Conservation (phyloP, 1,284 basidiomycete genomes). For the Trametes polyzona region DNA sequence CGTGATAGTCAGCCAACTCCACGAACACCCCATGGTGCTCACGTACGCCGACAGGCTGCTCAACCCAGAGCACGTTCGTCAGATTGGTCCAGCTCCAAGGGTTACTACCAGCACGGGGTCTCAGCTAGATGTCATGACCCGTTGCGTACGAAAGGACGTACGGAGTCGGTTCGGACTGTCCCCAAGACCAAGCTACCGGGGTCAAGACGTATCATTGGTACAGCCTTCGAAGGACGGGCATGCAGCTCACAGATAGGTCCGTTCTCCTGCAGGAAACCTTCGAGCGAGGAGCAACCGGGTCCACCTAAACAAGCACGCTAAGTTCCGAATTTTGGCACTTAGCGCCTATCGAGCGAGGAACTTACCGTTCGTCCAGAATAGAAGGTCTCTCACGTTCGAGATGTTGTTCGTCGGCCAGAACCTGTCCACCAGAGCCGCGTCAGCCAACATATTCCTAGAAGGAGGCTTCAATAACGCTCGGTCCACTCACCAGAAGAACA, state of each 20-base stretch:
- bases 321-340: neutral
- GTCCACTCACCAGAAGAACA: constrained; percentile 47
- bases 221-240: neutral
- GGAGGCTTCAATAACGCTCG: neutral
- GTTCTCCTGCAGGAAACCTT: constrained; percentile 55
- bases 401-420: constrained; percentile 53
- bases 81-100: constrained; percentile 48
- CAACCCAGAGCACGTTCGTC: constrained; percentile 50
- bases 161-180: constrained; percentile 54
- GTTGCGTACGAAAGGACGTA: constrained; percentile 22
- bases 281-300: constrained; percentile 51
- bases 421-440: constrained; percentile 23
- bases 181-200: constrained; percentile 57
- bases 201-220: neutral
- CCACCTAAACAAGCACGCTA: constrained; percentile 37
- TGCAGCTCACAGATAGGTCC: constrained; percentile 43
- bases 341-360: neutral
- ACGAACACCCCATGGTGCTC: neutral
- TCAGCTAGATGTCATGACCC: neutral
- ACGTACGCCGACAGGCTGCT: constrained; percentile 55
- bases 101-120: constrained; percentile 27
- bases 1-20: neutral
- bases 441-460: neutral
- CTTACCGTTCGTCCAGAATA: constrained; percentile 49
- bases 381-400: constrained; percentile 50